Evolutionary conservation across 371 early-diverging fungal species (phyloP).

Genomic region (Rhizopus delemar): DNA sequence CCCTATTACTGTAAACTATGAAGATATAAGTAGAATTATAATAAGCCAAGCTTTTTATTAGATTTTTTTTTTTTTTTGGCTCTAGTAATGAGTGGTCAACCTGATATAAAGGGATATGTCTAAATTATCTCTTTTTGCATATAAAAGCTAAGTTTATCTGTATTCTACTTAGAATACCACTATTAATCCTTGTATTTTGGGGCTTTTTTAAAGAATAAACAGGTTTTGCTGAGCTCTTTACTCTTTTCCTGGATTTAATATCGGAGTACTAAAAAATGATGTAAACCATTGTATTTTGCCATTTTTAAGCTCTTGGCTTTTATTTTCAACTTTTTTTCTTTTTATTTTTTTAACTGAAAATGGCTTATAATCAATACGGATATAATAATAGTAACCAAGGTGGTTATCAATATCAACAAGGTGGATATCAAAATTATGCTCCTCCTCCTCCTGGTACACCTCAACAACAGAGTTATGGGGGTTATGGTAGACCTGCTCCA

Average conservation of each 20-base stretch:
- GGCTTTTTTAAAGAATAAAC: no score
- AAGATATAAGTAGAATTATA: slow-evolving; percentile 50
- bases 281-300: neutral
- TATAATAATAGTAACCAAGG: neutral
- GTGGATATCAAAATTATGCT: slow-evolving; percentile 12
- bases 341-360: neutral
- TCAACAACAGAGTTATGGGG: slow-evolving; percentile 8
- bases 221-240: no score
- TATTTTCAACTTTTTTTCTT: neutral
- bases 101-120: slow-evolving; percentile 22
- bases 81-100: slow-evolving; percentile 22
- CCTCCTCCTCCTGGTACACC: slow-evolving; percentile 12
- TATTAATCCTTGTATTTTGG: no score
- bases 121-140: no score
- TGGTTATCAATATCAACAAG: slow-evolving; percentile 16
- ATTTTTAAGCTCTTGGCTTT: neutral
- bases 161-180: no score
- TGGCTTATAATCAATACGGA: slow-evolving; percentile 14
- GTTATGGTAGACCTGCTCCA: slow-evolving; percentile 3
- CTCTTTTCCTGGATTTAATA: no score
- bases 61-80: slow-evolving; percentile 16
- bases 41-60: neutral
- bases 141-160: no score
- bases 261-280: neutral
- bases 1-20: slow-evolving; percentile 78